Conservation (phyloP, 2,329 filamentous ascomycete species). For the Knufia petricola region DNA sequence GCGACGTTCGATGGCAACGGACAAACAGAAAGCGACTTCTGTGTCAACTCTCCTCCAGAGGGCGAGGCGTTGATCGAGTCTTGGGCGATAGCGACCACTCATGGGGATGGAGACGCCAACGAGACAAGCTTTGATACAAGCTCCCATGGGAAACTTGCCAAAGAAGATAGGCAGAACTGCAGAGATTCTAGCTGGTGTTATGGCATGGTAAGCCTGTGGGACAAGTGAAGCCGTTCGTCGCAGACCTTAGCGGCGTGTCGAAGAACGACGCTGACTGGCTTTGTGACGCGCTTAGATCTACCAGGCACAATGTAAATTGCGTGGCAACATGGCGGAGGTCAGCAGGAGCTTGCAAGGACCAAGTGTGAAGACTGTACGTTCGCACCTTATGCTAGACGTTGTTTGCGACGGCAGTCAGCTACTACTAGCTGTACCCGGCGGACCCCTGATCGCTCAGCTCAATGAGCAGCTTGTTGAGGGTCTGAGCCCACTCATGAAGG, state of each 20-base stretch:
- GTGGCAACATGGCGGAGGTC: slow-evolving; percentile 11
- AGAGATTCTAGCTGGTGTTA: slow-evolving; percentile 8
- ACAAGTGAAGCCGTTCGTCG: too few species aligned
- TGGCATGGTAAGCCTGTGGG: slow-evolving; percentile 16
- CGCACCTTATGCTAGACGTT: slow-evolving; percentile 8
- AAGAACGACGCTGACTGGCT: too few species aligned
- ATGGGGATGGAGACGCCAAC: too few species aligned
- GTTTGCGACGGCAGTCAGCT: neutral
- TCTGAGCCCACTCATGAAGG: slow-evolving; percentile 3
- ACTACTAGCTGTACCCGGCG: slow-evolving; percentile 6
- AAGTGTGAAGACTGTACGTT: neutral
- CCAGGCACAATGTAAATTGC: slow-evolving; percentile 7
- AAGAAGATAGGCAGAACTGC: neutral
- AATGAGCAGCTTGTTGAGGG: slow-evolving; percentile 8
- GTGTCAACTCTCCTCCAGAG: neutral
- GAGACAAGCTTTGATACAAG: too few species aligned
- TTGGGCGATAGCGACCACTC: slow-evolving; percentile 4
- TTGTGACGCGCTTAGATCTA: slow-evolving; percentile 12
- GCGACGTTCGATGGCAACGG: too few species aligned
- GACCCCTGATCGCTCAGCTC: slow-evolving; percentile 8
- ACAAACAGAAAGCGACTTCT: neutral
- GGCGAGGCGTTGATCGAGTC: slow-evolving; percentile 6
- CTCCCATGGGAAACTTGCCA: too few species aligned
- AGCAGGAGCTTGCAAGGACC: neutral
- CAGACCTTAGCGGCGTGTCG: too few species aligned